These are phyloP conservation scores for Castanea sativa DNA, from an alignment of 306 rosid species.

Conservation along the genomic window DNA sequence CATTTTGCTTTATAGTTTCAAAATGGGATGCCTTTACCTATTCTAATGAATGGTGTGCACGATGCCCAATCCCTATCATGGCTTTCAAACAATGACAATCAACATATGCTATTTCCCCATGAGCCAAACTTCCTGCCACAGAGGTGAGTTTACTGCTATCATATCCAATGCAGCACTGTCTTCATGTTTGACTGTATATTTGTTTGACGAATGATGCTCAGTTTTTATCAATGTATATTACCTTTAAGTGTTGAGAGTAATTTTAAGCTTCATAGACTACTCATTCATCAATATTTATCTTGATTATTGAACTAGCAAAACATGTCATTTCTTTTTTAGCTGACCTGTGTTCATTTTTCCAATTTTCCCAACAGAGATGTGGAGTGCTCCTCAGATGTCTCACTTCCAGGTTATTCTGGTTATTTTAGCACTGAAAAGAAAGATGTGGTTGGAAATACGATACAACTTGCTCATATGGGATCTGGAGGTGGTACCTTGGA, in stretches of 20 bases:
- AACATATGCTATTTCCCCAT: conserved; percentile 39
- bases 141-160: conserved; percentile 43
- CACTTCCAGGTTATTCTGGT: conserved; percentile 47
- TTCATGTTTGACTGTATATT: neutral
- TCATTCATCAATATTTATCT: neutral
- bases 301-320: neutral
- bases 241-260: neutral
- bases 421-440: conserved; percentile 39
- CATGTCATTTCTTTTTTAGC: neutral
- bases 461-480: conserved; percentile 43
- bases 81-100: conserved; percentile 51
- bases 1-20: conserved; percentile 44
- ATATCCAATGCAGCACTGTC: neutral
- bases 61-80: conserved; percentile 64
- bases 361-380: conserved; percentile 41
- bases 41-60: conserved; percentile 55
- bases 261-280: neutral
- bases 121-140: conserved; percentile 50
- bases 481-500: conserved; percentile 46
- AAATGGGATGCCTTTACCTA: conserved; percentile 52
- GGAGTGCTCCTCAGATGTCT: conserved; percentile 52
- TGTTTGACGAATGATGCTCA: neutral
- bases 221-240: neutral
- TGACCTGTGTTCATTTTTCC: conserved; percentile 16
- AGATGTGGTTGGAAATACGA: conserved; percentile 47